A percentile compares a stretch with the other conserved stretches of the same genome.
Evolutionary conservation across 2,329 filamentous ascomycete species (phyloP).

Genomic region (Juglanconis juglandina): DNA sequence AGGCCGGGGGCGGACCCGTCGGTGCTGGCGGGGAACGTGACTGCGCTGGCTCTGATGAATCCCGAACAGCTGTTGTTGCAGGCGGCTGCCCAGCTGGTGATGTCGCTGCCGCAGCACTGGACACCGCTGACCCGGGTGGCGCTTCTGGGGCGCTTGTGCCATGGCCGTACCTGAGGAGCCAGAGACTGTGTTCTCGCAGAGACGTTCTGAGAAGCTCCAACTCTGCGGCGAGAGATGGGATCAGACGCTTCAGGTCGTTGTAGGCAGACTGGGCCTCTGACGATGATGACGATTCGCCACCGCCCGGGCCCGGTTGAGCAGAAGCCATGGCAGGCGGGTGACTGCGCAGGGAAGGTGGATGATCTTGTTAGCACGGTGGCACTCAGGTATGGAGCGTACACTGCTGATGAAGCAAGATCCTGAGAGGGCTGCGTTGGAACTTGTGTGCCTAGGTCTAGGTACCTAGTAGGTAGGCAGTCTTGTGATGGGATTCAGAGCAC

Average conservation of each 20-base stretch:
- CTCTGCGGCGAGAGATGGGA: constrained; percentile 26
- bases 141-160: constrained; percentile 8
- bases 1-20: constrained; percentile 3
- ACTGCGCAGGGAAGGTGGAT: background rate
- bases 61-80: background rate
- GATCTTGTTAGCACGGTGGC: background rate
- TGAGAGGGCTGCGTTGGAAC: no score
- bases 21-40: background rate
- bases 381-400: no score
- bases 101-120: constrained; percentile 3
- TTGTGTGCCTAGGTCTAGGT: no score
- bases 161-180: constrained; percentile 27
- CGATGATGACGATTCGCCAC: constrained; percentile 9
- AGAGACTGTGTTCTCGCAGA: constrained; percentile 29
- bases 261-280: constrained; percentile 22
- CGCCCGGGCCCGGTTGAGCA: background rate
- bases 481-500: no score
- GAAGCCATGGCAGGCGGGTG: background rate
- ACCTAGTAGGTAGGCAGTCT: no score
- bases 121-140: background rate
- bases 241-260: constrained; percentile 26
- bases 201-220: constrained; percentile 28
- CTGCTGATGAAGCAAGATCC: no score
- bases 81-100: background rate
- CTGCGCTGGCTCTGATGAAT: background rate